Evolutionary conservation across 2,329 filamentous ascomycete genomes (phyloP).

Genomic region (Thermoascus crustaceus): DNA sequence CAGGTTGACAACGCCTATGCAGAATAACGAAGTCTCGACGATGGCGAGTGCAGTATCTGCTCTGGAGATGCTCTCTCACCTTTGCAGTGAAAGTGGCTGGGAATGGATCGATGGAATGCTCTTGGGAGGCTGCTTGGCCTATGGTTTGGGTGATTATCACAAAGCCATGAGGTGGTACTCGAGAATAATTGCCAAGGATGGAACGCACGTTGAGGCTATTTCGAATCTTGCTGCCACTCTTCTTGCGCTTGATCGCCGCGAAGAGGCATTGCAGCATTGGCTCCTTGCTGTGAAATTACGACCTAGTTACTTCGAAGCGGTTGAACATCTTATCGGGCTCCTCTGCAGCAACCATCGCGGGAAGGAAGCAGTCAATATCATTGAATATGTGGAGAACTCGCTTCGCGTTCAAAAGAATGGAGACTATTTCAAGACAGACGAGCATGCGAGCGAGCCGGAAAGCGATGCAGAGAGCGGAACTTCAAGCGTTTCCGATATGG

Average conservation of each 20-base stretch:
- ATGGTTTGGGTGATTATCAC: conserved; percentile 77
- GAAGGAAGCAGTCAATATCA: conserved; percentile 77
- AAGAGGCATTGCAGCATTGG: conserved; percentile 84
- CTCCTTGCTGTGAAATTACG: conserved; percentile 70
- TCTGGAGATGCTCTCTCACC: conserved; percentile 60
- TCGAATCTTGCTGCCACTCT: conserved; percentile 89
- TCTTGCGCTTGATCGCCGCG: conserved; percentile 69
- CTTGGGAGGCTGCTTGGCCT: conserved; percentile 82
- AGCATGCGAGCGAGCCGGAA: conserved; percentile 53
- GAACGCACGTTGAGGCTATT: conserved; percentile 76
- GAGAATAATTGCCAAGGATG: conserved; percentile 50
- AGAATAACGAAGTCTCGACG: conserved; percentile 35
- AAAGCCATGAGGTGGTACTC: conserved; percentile 50
- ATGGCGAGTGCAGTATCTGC: conserved; percentile 55
- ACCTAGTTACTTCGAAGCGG: conserved; percentile 86
- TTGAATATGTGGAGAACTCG: conserved; percentile 72
- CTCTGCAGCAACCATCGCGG: conserved; percentile 74
- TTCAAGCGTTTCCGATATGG: conserved; percentile 43
- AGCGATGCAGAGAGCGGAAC: conserved; percentile 49
- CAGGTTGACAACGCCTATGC: conserved; percentile 23
- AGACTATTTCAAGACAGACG: conserved; percentile 42
- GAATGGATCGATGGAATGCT: conserved; percentile 91
- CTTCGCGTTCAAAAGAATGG: conserved; percentile 48
- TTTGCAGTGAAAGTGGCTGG: conserved; percentile 76
- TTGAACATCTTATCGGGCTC: conserved; percentile 85